Conservation (phyloP, 495 filamentous ascomycete species). For the Penicillium pulvis region DNA sequence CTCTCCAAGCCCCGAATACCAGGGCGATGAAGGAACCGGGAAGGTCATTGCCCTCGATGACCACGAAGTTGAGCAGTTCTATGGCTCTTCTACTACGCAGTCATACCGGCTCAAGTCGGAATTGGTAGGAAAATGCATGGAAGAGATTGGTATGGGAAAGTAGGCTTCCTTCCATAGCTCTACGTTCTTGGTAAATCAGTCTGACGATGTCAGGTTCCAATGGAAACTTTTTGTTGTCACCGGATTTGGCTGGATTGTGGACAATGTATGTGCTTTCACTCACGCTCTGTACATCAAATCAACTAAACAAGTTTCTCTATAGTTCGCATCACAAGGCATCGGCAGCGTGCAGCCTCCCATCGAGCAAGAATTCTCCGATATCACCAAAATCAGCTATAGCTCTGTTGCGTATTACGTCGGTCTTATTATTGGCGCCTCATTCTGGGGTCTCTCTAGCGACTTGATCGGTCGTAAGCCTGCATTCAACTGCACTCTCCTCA, state of each 20-base stretch:
- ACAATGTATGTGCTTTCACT: conserved; percentile 27
- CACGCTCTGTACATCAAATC: not conserved
- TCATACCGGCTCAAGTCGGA: conserved; percentile 40
- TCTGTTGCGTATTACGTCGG: conserved; percentile 40
- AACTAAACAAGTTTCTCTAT: not conserved
- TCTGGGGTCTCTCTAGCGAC: conserved; percentile 39
- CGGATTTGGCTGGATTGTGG: conserved; percentile 40
- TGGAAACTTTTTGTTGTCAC: conserved; percentile 37
- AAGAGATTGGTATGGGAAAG: conserved; percentile 39
- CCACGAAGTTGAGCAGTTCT: conserved; percentile 29
- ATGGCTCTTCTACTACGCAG: conserved; percentile 34
- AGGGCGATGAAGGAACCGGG: conserved; percentile 13
- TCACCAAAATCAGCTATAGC: conserved; percentile 36
- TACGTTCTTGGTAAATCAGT: not conserved
- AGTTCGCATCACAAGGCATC: conserved; percentile 39
- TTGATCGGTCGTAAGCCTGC: conserved; percentile 35
- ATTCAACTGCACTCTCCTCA: conserved; percentile 33
- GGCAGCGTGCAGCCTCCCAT: conserved; percentile 35
- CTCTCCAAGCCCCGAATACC: not conserved
- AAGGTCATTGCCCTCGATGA: conserved; percentile 29
- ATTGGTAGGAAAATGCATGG: conserved; percentile 33
- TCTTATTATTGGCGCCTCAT: conserved; percentile 37
- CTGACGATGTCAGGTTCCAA: conserved; percentile 30
- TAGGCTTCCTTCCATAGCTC: conserved; percentile 2
- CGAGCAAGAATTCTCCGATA: conserved; percentile 29